Percentiles rank a stretch among this genome's conserved stretches.
phyloP scores from a whole-genome alignment of 768 basidiomycete genomes.

The Tylopilus rubrobrunneus region DNA sequence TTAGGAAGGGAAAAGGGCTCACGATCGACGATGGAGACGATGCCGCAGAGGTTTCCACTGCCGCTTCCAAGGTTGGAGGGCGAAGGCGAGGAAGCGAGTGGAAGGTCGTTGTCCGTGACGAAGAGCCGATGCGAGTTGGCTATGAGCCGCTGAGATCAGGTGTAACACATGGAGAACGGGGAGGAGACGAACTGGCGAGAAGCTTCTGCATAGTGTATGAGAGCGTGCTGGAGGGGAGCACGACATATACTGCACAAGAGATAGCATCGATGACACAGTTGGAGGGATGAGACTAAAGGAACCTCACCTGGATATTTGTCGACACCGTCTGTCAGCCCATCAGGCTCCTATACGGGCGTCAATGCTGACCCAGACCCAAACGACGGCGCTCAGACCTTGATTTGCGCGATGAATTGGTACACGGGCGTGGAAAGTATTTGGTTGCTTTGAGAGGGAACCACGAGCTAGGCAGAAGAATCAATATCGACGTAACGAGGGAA shows the following conservation, averaged over 20 bases:
- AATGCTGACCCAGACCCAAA: background rate
- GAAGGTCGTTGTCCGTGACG: slow-evolving; percentile 57
- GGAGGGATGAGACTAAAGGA: background rate
- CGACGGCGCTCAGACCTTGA: slow-evolving; percentile 51
- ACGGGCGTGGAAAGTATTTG: slow-evolving; percentile 68
- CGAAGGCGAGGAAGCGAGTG: slow-evolving; percentile 46
- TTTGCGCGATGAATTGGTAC: slow-evolving; percentile 62
- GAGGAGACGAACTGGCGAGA: slow-evolving; percentile 61
- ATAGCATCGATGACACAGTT: background rate
- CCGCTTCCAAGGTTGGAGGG: slow-evolving; percentile 34
- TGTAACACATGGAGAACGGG: background rate
- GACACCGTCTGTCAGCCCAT: slow-evolving; percentile 74
- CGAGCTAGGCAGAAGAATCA: slow-evolving; percentile 43
- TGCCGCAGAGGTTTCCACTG: slow-evolving; percentile 51
- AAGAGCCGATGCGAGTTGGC: slow-evolving; percentile 80
- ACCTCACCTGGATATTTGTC: slow-evolving; percentile 72
- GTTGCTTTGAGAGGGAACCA: slow-evolving; percentile 78
- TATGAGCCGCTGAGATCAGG: slow-evolving; percentile 27
- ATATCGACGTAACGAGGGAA: background rate
- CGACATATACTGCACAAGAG: slow-evolving; percentile 60
- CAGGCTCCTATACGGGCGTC: slow-evolving; percentile 44
- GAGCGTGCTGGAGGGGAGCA: slow-evolving; percentile 59
- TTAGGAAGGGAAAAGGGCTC: slow-evolving; percentile 20
- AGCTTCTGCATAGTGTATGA: slow-evolving; percentile 76
- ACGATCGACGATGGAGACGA: slow-evolving; percentile 86